phyloP scores from a whole-genome alignment of 805 yeast species.

The Cyberlindnera xishuangbannaensis region DNA sequence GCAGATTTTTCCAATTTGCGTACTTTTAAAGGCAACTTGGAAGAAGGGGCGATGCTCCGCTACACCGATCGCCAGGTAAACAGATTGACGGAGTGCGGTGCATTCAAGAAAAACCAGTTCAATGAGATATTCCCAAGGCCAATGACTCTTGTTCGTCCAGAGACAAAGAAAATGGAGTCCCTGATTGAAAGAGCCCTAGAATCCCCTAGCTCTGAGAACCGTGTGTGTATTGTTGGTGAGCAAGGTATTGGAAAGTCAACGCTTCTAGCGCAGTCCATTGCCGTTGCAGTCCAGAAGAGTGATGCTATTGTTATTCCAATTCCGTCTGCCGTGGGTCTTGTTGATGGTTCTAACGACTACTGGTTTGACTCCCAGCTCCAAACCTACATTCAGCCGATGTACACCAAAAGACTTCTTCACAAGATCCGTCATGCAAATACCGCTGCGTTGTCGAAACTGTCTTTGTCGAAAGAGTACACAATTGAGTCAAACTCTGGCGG shows the following conservation, averaged over 20 bases:
- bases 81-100: constrained; percentile 47
- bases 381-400: constrained; percentile 75
- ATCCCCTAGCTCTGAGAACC: constrained; percentile 35
- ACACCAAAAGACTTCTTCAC: constrained; percentile 51
- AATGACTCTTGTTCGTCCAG: constrained; percentile 48
- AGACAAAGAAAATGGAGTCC: constrained; percentile 35
- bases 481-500: constrained; percentile 30
- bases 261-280: constrained; percentile 61
- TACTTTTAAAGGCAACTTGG: constrained; percentile 14
- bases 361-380: constrained; percentile 42
- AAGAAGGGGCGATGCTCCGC: constrained; percentile 28
- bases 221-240: constrained; percentile 58
- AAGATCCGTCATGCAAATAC: constrained; percentile 45
- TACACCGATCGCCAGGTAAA: constrained; percentile 36
- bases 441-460: constrained; percentile 30
- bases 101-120: constrained; percentile 63
- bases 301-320: constrained; percentile 54
- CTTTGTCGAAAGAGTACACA: constrained; percentile 29
- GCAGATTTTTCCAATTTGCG: constrained; percentile 22
- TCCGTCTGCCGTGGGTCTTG: constrained; percentile 51
- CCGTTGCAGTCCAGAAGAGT: constrained; percentile 39
- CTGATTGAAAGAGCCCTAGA: constrained; percentile 32
- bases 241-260: constrained; percentile 80
- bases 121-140: constrained; percentile 62
- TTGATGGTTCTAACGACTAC: constrained; percentile 73